A percentile compares a stretch with the other conserved stretches of the same genome.
phyloP scores from a whole-genome alignment of 371 early-diverging fungal species.

The Mucor racemosus region DNA sequence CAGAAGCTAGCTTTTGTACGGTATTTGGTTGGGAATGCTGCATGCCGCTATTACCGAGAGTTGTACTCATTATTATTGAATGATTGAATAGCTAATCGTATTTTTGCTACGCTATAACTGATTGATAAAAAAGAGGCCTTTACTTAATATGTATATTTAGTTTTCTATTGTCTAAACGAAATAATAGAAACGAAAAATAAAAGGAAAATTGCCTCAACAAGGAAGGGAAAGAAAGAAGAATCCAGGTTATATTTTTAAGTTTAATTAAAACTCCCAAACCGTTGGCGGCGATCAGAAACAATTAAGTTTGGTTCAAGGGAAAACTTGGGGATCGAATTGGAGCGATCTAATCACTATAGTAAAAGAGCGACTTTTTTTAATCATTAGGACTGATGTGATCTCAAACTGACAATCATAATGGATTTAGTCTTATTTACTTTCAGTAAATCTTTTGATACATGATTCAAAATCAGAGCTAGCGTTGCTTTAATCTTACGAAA shows the following conservation, averaged over 20 bases:
- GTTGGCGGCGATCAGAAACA: neutral
- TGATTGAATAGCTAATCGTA: neutral
- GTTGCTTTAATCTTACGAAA: neutral
- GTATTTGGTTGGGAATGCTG: conserved; percentile 39
- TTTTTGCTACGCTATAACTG: too few species aligned
- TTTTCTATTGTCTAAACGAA: neutral
- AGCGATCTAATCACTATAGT: neutral
- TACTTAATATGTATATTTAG: neutral
- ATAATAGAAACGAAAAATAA: neutral
- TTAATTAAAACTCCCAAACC: conserved; percentile 5
- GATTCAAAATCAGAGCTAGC: too few species aligned
- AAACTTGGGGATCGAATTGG: neutral
- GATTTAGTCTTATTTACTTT: neutral
- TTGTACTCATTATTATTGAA: neutral
- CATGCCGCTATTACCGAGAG: conserved; percentile 1
- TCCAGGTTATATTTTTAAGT: neutral
- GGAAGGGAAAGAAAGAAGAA: neutral
- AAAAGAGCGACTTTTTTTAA: neutral
- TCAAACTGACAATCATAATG: neutral
- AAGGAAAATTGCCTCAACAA: neutral
- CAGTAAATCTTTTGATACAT: too few species aligned
- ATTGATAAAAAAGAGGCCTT: too few species aligned
- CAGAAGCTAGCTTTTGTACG: conserved; percentile 62
- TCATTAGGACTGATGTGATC: neutral
- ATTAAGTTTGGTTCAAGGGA: neutral